Conservation (phyloP, 2,329 filamentous ascomycete genomes). For the Sporothrix brasiliensis region DNA sequence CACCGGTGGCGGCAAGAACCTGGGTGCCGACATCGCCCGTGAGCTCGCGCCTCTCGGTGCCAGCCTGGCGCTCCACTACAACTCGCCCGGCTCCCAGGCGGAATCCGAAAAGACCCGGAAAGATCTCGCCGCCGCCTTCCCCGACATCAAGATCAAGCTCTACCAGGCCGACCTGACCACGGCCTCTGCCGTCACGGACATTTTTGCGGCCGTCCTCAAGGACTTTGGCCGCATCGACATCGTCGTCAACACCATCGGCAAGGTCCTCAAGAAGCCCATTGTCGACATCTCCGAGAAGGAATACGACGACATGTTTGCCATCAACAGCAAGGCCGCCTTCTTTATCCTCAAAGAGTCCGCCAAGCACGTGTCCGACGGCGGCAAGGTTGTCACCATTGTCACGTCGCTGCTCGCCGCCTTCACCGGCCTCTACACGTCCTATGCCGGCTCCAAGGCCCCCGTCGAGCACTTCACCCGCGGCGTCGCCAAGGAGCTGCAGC, state of each 20-base stretch:
- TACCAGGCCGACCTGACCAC: constrained; percentile 51
- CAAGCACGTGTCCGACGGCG: constrained; percentile 48
- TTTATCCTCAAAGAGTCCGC: constrained; percentile 51
- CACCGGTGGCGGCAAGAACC: constrained; percentile 49
- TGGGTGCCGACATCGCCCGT: constrained; percentile 46
- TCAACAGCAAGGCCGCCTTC: constrained; percentile 53
- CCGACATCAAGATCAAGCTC: constrained; percentile 44
- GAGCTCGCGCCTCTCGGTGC: constrained; percentile 45
- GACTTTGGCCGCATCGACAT: constrained; percentile 54
- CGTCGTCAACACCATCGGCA: constrained; percentile 55
- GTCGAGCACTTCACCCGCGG: constrained; percentile 48
- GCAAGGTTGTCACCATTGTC: constrained; percentile 52
- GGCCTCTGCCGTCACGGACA: constrained; percentile 45
- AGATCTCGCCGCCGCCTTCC: constrained; percentile 44
- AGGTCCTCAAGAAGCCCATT: constrained; percentile 53
- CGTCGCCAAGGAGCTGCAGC: constrained; percentile 44
- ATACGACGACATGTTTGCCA: constrained; percentile 53
- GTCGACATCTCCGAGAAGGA: constrained; percentile 49
- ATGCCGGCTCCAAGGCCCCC: constrained; percentile 49
- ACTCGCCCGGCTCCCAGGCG: constrained; percentile 46
- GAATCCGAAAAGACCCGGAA: constrained; percentile 45
- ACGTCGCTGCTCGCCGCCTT: constrained; percentile 52
- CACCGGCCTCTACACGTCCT: constrained; percentile 50
- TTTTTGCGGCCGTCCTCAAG: constrained; percentile 47
- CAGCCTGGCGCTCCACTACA: constrained; percentile 43